Conservation (phyloP, 2,329 filamentous ascomycete species). For the Exophiala aquamarina region DNA sequence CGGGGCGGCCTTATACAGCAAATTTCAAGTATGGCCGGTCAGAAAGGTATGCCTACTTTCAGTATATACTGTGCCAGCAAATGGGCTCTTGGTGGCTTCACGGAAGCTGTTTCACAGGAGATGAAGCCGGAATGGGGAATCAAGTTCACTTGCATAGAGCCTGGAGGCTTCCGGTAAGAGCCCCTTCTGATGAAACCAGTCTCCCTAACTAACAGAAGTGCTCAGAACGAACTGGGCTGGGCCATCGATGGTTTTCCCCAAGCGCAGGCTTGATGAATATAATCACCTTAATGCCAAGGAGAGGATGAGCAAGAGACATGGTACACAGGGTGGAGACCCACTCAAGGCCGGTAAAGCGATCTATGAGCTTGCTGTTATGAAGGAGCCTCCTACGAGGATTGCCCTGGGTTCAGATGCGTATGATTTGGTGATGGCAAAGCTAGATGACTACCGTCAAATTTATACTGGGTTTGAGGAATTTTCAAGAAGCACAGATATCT, state of each 20-base stretch:
- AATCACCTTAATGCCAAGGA: constrained; percentile 25
- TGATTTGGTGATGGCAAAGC: background rate
- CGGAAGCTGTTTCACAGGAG: constrained; percentile 46
- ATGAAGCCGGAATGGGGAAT: constrained; percentile 44
- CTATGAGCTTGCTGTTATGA: constrained; percentile 29
- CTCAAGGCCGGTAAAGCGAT: constrained; percentile 32
- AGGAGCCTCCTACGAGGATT: background rate
- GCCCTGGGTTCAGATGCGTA: constrained; percentile 1
- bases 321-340: constrained; percentile 30
- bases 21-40: constrained; percentile 54
- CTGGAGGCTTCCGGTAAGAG: constrained; percentile 19
- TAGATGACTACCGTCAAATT: constrained; percentile 1
- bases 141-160: constrained; percentile 29
- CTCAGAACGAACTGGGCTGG: constrained; percentile 22
- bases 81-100: constrained; percentile 49
- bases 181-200: background rate
- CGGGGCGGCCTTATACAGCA: constrained; percentile 55
- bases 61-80: constrained; percentile 44
- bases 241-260: constrained; percentile 15
- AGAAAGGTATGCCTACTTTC: constrained; percentile 32
- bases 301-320: constrained; percentile 24
- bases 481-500: background rate
- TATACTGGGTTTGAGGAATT: background rate
- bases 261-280: constrained; percentile 21
- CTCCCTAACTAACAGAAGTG: background rate